Evolutionary conservation across 1,284 basidiomycete species (phyloP).

Genomic region (Amylostereum areolatum): DNA sequence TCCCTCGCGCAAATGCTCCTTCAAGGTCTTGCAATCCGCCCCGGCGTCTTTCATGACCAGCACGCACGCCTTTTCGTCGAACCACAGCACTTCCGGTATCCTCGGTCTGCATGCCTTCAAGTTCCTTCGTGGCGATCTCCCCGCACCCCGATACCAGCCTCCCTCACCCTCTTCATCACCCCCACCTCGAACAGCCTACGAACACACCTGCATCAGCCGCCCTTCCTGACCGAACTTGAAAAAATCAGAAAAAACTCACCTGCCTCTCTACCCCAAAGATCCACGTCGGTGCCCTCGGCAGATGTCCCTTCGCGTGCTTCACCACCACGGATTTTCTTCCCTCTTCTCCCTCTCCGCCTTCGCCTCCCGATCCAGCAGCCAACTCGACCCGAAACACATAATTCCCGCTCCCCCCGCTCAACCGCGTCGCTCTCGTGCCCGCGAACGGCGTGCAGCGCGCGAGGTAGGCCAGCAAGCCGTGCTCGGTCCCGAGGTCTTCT

Average conservation of each 20-base stretch:
- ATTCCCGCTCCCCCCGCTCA: constrained; percentile 49
- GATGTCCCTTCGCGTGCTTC: constrained; percentile 49
- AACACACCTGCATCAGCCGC: constrained; percentile 15
- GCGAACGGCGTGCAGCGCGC: constrained; percentile 30
- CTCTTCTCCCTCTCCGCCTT: constrained; percentile 23
- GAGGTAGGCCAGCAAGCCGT: constrained; percentile 34
- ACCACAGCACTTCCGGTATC: constrained; percentile 43
- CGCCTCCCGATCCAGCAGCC: too few relatives aligned
- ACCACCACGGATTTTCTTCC: constrained; percentile 41
- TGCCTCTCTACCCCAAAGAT: constrained; percentile 44
- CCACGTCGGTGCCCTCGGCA: constrained; percentile 16
- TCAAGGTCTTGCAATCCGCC: constrained; percentile 33
- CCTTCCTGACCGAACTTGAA: constrained; percentile 41
- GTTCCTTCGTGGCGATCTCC: not conserved
- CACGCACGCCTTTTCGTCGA: constrained; percentile 41
- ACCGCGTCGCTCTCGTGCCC: constrained; percentile 21
- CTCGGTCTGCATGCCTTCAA: constrained; percentile 30
- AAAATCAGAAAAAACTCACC: constrained; percentile 27
- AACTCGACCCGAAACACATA: constrained; percentile 47
- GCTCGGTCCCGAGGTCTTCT: constrained; percentile 27
- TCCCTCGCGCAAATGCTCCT: constrained; percentile 37
- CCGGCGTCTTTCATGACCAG: constrained; percentile 62
- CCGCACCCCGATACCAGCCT: constrained; percentile 8
- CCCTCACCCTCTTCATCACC: constrained; percentile 36
- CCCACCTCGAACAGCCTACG: constrained; percentile 41